Evolutionary conservation across 2,329 filamentous ascomycete species (phyloP).

Genomic region (Magnaporthales sp.): DNA sequence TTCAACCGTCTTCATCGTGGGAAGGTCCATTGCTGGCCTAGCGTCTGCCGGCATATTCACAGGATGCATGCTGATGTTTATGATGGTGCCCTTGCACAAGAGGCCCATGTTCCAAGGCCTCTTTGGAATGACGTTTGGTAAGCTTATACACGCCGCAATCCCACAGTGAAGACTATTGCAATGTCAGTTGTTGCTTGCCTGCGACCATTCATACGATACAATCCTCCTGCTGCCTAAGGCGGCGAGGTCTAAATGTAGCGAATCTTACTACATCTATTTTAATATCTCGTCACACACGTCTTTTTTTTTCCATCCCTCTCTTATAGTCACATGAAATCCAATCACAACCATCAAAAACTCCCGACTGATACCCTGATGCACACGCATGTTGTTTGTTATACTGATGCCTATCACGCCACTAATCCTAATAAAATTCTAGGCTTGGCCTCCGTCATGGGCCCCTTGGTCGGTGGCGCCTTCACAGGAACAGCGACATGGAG

Average conservation of each 20-base stretch:
- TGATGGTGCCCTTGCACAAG: conserved; percentile 50
- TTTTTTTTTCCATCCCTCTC: not conserved
- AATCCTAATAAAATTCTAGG: conserved; percentile 17
- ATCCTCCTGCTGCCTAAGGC: not conserved
- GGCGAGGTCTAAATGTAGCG: not conserved
- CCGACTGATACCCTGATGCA: not conserved
- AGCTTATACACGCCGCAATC: not conserved
- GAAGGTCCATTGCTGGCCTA: conserved; percentile 47
- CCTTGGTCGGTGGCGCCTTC: conserved; percentile 45
- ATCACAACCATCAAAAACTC: not conserved
- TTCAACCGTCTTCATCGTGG: conserved; percentile 45
- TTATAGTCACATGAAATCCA: not conserved
- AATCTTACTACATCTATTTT: not conserved
- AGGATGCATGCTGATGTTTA: conserved; percentile 47
- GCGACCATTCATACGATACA: not conserved
- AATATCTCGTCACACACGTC: not conserved
- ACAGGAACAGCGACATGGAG: conserved; percentile 39
- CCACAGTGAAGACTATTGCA: not conserved
- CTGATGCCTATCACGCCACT: not conserved
- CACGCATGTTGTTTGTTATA: not conserved
- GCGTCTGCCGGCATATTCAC: conserved; percentile 50
- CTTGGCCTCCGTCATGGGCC: conserved; percentile 43
- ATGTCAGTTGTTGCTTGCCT: not conserved
- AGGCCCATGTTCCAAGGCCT: conserved; percentile 49
- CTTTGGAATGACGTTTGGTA: conserved; percentile 41